Evolutionary conservation across 1,139 yeast genomes (phyloP).

Genomic region (Suhomyces chickasaworum): DNA sequence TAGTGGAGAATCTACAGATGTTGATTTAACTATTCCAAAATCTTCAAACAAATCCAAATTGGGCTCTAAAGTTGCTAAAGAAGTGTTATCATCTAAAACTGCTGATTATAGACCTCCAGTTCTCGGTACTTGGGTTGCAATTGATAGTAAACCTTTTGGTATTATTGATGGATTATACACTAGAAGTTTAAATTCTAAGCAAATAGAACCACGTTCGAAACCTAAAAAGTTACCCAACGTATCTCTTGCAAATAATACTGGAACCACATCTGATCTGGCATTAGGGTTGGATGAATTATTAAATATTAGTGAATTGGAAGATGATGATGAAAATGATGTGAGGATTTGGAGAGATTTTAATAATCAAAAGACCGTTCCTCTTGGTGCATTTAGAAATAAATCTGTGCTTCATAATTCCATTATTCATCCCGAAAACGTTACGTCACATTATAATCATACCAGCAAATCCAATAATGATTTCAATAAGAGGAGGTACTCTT

Average conservation of each 20-base stretch:
- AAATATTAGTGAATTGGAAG: slow-evolving; percentile 86
- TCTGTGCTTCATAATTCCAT: slow-evolving; percentile 46
- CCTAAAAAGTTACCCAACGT: slow-evolving; percentile 22
- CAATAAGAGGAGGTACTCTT: slow-evolving; percentile 20
- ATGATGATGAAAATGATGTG: slow-evolving; percentile 62
- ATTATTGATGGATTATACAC: slow-evolving; percentile 94
- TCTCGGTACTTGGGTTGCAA: slow-evolving; percentile 87
- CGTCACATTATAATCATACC: slow-evolving; percentile 29
- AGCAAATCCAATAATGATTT: slow-evolving; percentile 25
- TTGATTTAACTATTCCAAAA: slow-evolving; percentile 74
- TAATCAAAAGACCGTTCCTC: slow-evolving; percentile 61
- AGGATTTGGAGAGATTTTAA: slow-evolving; percentile 57
- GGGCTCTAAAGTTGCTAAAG: slow-evolving; percentile 82
- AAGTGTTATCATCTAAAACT: slow-evolving; percentile 80
- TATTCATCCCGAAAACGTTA: slow-evolving; percentile 25
- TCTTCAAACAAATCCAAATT: slow-evolving; percentile 53
- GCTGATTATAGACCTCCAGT: slow-evolving; percentile 89
- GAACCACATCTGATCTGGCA: slow-evolving; percentile 53
- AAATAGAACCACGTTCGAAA: slow-evolving; percentile 23
- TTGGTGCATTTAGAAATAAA: slow-evolving; percentile 87
- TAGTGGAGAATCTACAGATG: slow-evolving; percentile 89
- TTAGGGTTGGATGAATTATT: slow-evolving; percentile 82
- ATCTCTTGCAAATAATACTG: slow-evolving; percentile 5
- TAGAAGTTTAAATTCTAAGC: slow-evolving; percentile 53
- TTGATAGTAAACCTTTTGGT: slow-evolving; percentile 80